Base-by-base conservation (phyloP, 371 early-diverging fungal species). In the Blyttiomyces sp. region DNA sequence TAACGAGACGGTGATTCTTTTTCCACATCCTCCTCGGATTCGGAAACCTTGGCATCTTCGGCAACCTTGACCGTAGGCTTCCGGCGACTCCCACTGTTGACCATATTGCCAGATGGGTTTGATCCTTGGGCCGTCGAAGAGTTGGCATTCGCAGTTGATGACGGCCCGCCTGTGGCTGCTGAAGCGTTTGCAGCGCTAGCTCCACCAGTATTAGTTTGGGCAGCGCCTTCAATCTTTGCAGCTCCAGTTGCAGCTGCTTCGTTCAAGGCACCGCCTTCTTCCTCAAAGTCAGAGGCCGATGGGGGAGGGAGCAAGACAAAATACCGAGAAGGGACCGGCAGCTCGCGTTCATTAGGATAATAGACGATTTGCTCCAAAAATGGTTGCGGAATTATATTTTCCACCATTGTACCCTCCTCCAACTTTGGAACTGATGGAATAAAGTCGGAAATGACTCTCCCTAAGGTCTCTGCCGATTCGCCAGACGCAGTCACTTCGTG, bases 11-110 rank as follows among this genome's bases (percentile, higher is more conserved):
- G 33, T 1, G 60, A 49, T 2, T 74, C 69, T 51, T 67, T 72
- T 5, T 71, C 75, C 23, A 31, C n/a, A 4, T 74, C 74, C 28
- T 79, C 79, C 13, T 80, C 79, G 4, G 31, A 31, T 24, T 74
- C 68, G 24, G 66, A 61, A 26, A 55, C 36, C 34, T 68, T 69
- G 19, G 56, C 49, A 27, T 76, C 77, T 43, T 77, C 80, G 24
- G 65, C 49, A 3, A 72, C 46, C 61, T 74, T 74, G 36, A 44
- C 21, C 3, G 62, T 39, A 13, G 39, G 39, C n/a, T 39, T 39
- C n/a, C 39, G n/a, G n/a, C n/a, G n/a, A n/a, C n/a, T n/a, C n/a
- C n/a, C n/a, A n/a, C n/a, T n/a, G n/a, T n/a, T n/a, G n/a, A n/a
- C n/a, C n/a, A n/a, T n/a, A n/a, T n/a, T n/a, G n/a, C n/a, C n/a